These are phyloP conservation scores for Castanea crenata DNA, from an alignment of 306 rosid genomes.

Conservation along the genomic window DNA sequence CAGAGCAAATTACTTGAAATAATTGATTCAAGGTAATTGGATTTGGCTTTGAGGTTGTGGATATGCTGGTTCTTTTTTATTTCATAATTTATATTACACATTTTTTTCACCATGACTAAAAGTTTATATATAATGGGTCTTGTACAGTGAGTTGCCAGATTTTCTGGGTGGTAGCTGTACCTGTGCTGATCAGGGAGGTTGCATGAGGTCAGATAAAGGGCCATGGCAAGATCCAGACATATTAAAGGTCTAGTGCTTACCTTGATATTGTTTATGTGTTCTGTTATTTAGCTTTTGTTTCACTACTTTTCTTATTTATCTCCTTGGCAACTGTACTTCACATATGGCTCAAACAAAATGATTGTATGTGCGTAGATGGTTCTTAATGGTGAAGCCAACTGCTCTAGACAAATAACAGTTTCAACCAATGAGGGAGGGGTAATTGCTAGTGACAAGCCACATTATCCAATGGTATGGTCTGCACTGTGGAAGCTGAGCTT, in stretches of 20 bases:
- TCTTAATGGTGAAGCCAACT: constrained; percentile 67
- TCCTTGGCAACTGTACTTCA: constrained; percentile 6
- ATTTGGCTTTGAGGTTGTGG: constrained; percentile 3
- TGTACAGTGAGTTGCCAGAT: constrained; percentile 82
- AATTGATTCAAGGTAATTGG: constrained; percentile 67
- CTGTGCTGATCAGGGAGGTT: constrained; percentile 74
- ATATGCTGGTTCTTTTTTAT: constrained; percentile 15
- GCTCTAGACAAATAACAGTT: constrained; percentile 65
- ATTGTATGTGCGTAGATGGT: constrained; percentile 55
- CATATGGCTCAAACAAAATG: constrained; percentile 16
- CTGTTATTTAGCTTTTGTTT: constrained; percentile 3
- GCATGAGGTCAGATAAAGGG: constrained; percentile 87
- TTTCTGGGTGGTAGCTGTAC: constrained; percentile 84
- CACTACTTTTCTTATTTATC: constrained; percentile 1
- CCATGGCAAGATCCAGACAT: constrained; percentile 87
- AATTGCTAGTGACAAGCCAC: constrained; percentile 58
- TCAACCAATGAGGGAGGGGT: constrained; percentile 54
- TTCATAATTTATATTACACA: not conserved
- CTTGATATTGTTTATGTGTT: constrained; percentile 2
- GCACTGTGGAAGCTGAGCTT: constrained; percentile 12
- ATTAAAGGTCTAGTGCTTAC: constrained; percentile 56
- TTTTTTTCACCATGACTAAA: not conserved
- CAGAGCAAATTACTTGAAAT: constrained; percentile 75
- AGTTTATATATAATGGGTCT: constrained; percentile 18
- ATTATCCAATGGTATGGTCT: constrained; percentile 45